These are phyloP conservation scores for Sphagnum contortum DNA, from an alignment of 225 moss, liverwort and hornwort genomes.

Conservation along the genomic window DNA sequence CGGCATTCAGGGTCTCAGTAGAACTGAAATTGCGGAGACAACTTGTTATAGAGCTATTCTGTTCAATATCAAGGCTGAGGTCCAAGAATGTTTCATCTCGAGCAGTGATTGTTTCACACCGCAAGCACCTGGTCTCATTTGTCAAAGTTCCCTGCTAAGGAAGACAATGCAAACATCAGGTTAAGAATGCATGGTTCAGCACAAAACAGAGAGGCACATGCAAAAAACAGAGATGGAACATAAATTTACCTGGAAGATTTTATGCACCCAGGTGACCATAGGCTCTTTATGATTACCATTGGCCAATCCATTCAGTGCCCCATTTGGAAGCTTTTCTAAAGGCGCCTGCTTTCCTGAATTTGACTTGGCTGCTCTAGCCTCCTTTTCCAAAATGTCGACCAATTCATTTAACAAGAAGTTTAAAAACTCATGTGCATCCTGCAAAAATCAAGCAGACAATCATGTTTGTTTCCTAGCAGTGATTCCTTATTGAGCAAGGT, in stretches of 20 bases:
- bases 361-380: constrained; percentile 79
- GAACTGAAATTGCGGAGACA: constrained; percentile 97
- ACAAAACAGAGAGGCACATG: constrained; percentile 7
- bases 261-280: constrained; percentile 88
- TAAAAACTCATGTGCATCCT: constrained; percentile 98
- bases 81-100: constrained; percentile 97
- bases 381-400: constrained; percentile 95
- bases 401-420: constrained; percentile 96
- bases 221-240: constrained; percentile 6
- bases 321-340: constrained; percentile 66
- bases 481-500: too few relatives aligned
- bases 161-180: constrained; percentile 1
- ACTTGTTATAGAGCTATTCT: constrained; percentile 97
- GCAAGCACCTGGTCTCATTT: constrained; percentile 87
- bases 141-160: constrained; percentile 79
- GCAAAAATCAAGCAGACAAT: constrained; percentile 9
- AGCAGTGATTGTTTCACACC: constrained; percentile 95
- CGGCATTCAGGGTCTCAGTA: constrained; percentile 93
- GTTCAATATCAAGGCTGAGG: constrained; percentile 96
- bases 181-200: too few relatives aligned
- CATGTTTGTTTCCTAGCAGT: too few relatives aligned
- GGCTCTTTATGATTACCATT: constrained; percentile 76
- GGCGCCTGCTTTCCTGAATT: constrained; percentile 60
- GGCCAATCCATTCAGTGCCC: constrained; percentile 69
- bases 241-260: constrained; percentile 70